Conservation (phyloP, 164 flowering plant species). For the Berberis vulgaris region DNA sequence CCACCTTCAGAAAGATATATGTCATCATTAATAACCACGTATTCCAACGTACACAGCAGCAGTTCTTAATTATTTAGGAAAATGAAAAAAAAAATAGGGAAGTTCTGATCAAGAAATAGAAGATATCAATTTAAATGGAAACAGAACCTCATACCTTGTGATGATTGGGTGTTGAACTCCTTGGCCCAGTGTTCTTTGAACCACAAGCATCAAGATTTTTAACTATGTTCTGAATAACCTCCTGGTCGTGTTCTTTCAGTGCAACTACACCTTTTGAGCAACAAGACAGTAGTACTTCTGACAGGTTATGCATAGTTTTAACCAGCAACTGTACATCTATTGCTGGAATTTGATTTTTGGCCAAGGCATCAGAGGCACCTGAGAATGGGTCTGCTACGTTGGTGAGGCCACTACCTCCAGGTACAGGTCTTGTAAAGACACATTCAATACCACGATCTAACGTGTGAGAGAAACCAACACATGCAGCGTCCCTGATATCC, state of each 20-base stretch:
- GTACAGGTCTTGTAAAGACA: too few species aligned
- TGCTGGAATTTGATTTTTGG: conserved; percentile 12
- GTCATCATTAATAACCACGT: too few species aligned
- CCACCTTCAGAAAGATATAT: too few species aligned
- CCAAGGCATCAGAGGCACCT: conserved; percentile 7
- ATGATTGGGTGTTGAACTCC: conserved; percentile 9
- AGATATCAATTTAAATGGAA: too few species aligned
- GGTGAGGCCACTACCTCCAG: background rate
- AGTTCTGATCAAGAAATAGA: conserved; percentile 5
- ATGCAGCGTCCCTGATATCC: too few species aligned
- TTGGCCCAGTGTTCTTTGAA: conserved; percentile 11
- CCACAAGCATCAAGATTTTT: conserved; percentile 34
- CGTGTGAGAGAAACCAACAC: too few species aligned
- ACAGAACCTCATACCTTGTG: too few species aligned
- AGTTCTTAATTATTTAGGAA: too few species aligned
- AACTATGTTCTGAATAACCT: conserved; percentile 31
- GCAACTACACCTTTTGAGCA: conserved; percentile 24
- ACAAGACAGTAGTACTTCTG: conserved; percentile 38
- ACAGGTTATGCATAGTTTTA: conserved; percentile 37
- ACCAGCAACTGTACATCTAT: conserved; percentile 27
- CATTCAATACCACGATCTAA: too few species aligned
- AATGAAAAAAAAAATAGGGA: conserved; percentile 6
- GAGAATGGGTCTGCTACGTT: conserved; percentile 2
- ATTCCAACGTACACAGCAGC: too few species aligned
- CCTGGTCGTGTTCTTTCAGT: conserved; percentile 30